phyloP scores from a whole-genome alignment of 139 green algal genomes.

The Ettlia oleoabundans region DNA sequence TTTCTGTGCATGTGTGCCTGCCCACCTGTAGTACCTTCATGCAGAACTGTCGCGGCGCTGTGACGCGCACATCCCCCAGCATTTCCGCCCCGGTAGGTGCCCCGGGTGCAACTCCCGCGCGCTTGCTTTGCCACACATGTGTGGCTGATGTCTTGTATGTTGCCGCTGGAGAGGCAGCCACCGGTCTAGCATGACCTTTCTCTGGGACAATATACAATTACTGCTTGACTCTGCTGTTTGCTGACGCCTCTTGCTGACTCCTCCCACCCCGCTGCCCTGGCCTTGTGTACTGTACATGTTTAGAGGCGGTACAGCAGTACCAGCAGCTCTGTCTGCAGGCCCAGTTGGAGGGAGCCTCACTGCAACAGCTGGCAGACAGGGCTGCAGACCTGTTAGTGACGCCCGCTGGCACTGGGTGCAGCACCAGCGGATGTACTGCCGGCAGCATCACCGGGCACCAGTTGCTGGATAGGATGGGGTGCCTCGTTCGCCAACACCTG shows the following conservation, averaged over 20 bases:
- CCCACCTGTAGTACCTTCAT: conserved; percentile 1
- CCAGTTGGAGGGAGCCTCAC: conserved; percentile 19
- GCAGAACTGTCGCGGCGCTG: neutral
- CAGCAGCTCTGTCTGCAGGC: conserved; percentile 17
- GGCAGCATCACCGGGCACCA: conserved; percentile 3
- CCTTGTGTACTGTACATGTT: too few relatives aligned
- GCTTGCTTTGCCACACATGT: too few relatives aligned
- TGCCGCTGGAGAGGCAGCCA: too few relatives aligned
- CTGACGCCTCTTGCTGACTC: neutral
- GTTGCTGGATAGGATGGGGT: neutral
- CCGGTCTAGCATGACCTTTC: too few relatives aligned
- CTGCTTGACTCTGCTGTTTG: too few relatives aligned
- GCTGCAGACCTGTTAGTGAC: neutral
- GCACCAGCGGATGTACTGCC: neutral
- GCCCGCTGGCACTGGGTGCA: neutral
- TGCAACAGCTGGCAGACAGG: conserved; percentile 3
- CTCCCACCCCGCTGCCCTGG: too few relatives aligned
- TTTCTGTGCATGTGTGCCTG: too few relatives aligned
- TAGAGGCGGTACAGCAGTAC: conserved; percentile 5
- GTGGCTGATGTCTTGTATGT: too few relatives aligned
- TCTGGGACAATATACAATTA: too few relatives aligned
- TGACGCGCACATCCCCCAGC: conserved; percentile 3
- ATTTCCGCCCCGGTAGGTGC: conserved; percentile 8
- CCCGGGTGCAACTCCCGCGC: too few relatives aligned
- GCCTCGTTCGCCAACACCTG: conserved; percentile 11